These are phyloP conservation scores for Raddia distichophylla DNA, from an alignment of 176 grass and related monocot genomes.

Conservation along the genomic window DNA sequence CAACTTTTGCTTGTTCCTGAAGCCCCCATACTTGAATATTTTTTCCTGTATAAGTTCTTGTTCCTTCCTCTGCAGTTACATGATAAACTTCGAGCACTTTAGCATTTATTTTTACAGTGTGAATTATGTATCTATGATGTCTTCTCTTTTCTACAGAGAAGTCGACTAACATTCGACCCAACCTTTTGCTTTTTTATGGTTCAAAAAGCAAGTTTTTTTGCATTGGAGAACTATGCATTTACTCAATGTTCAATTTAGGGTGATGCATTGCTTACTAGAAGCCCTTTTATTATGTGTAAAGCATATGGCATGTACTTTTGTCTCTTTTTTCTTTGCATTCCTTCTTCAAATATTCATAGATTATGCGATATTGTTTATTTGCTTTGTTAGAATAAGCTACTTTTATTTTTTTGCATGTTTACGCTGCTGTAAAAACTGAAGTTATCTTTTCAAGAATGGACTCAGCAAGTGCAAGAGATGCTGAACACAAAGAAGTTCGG, in stretches of 20 bases:
- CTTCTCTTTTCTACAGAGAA: slow-evolving; percentile 33
- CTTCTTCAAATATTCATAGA: slow-evolving; percentile 21
- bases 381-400: slow-evolving; percentile 45
- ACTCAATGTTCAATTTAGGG: slow-evolving; percentile 5
- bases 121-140: neutral
- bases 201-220: neutral
- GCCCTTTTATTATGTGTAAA: neutral
- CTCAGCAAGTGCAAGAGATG: slow-evolving; percentile 99
- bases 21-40: neutral
- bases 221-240: slow-evolving; percentile 9
- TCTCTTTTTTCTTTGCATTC: neutral
- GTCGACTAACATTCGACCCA: neutral
- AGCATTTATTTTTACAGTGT: neutral
- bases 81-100: neutral
- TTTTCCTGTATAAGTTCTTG: slow-evolving; percentile 3
- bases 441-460: slow-evolving; percentile 99
- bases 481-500: slow-evolving; percentile 99
- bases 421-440: slow-evolving; percentile 54
- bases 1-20: neutral
- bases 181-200: slow-evolving; percentile 17
- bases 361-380: slow-evolving; percentile 22
- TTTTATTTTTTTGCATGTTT: slow-evolving; percentile 56
- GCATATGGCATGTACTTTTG: neutral
- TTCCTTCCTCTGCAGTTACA: neutral
- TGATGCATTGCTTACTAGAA: slow-evolving; percentile 6